These are phyloP conservation scores for Solanum megistacrolobum DNA, from an alignment of 257 asterid genomes.

Conservation along the genomic window DNA sequence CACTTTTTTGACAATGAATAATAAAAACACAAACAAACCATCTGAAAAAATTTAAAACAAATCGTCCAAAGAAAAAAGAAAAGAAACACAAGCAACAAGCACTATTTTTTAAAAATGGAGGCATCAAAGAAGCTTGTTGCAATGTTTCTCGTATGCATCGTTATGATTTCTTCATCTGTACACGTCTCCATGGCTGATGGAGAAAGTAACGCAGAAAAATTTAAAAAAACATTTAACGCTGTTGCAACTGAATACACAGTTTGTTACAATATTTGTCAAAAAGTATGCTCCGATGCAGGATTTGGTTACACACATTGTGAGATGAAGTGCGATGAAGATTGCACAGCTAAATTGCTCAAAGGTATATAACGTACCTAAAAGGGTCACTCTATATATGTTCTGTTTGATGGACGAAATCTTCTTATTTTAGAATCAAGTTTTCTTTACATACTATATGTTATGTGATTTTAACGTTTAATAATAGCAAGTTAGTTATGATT, in stretches of 20 bases:
- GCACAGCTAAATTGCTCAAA: not conserved
- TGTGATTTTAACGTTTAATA: not conserved
- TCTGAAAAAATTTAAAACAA: not conserved
- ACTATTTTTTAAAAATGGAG: not conserved
- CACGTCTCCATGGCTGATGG: not conserved
- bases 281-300: not conserved
- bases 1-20: not conserved
- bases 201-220: not conserved
- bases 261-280: not conserved
- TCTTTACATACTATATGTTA: not conserved
- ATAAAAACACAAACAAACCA: not conserved
- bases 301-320: not conserved
- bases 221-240: not conserved
- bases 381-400: not conserved
- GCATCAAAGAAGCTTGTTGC: not conserved
- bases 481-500: not conserved
- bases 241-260: not conserved
- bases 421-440: not conserved
- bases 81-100: not conserved
- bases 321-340: not conserved
- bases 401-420: not conserved
- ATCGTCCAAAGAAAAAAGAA: not conserved
- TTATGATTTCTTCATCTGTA: not conserved
- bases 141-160: not conserved
- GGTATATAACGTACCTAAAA: not conserved